Evolutionary conservation across 768 basidiomycete species (phyloP).

Genomic region (Podaxis sp.): DNA sequence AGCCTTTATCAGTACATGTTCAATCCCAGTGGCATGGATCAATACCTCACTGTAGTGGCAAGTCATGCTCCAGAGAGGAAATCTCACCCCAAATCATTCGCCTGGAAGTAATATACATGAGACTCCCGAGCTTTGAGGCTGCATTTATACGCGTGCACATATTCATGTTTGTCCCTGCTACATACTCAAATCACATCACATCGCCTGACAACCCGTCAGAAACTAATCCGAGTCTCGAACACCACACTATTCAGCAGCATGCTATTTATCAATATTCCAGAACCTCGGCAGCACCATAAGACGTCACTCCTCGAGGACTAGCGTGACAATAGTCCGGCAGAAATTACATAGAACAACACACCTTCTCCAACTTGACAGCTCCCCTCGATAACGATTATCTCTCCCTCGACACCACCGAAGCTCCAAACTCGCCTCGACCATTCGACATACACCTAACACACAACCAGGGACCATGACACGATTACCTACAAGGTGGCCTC

Average conservation of each 20-base stretch:
- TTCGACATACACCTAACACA: background rate
- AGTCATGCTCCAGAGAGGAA: background rate
- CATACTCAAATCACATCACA: background rate
- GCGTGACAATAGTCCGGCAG: background rate
- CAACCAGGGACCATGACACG: background rate
- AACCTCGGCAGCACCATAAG: background rate
- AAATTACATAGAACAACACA: slow-evolving; percentile 2
- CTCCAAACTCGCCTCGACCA: background rate
- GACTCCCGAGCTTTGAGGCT: background rate
- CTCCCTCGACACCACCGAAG: background rate
- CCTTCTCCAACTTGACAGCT: slow-evolving; percentile 7
- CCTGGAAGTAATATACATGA: background rate
- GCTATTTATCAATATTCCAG: background rate
- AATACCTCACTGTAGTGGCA: background rate
- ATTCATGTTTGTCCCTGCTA: background rate
- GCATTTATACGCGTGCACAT: background rate
- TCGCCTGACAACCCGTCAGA: background rate
- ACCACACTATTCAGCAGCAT: no score
- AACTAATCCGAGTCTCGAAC: no score
- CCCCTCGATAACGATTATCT: slow-evolving; percentile 9
- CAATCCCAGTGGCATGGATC: background rate
- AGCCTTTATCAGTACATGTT: background rate
- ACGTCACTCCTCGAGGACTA: background rate
- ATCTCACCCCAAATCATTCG: background rate
- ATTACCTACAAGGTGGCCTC: background rate